Evolutionary conservation across 768 basidiomycete genomes (phyloP).

Genomic region (Calvatia gigantea): DNA sequence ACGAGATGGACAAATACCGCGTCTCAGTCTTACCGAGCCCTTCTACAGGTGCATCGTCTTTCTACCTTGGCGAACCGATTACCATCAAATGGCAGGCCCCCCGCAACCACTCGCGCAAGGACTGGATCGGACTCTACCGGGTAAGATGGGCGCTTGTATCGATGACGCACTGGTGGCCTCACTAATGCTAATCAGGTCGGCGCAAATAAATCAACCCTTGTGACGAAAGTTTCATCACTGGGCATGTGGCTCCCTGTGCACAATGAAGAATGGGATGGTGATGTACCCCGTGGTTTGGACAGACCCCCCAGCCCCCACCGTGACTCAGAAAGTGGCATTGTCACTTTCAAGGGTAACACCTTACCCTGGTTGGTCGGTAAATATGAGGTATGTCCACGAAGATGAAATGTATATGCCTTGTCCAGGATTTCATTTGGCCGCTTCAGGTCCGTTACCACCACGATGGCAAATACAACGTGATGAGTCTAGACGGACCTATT

Average conservation of each 20-base stretch:
- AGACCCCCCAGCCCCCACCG: slow-evolving; percentile 30
- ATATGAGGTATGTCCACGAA: slow-evolving; percentile 65
- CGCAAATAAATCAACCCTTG: slow-evolving; percentile 77
- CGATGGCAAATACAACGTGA: slow-evolving; percentile 96
- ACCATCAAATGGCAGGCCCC: slow-evolving; percentile 86
- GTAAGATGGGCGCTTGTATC: slow-evolving; percentile 32
- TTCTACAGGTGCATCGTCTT: slow-evolving; percentile 50
- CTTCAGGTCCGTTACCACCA: slow-evolving; percentile 85
- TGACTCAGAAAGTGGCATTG: slow-evolving; percentile 55
- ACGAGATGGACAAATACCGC: slow-evolving; percentile 79
- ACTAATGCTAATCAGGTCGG: slow-evolving; percentile 53
- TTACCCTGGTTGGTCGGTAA: slow-evolving; percentile 83
- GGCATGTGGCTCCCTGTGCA: slow-evolving; percentile 95
- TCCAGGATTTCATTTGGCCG: slow-evolving; percentile 1
- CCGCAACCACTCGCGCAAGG: slow-evolving; percentile 77
- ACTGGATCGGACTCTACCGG: slow-evolving; percentile 95
- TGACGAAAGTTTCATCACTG: slow-evolving; percentile 81
- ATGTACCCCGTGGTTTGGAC: slow-evolving; percentile 55
- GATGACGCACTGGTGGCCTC: slow-evolving; percentile 5
- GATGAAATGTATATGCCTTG: neutral
- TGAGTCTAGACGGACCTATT: slow-evolving; percentile 79
- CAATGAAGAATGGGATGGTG: slow-evolving; percentile 91
- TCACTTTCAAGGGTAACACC: slow-evolving; percentile 73
- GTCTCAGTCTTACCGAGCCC: slow-evolving; percentile 54
- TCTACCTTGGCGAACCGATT: slow-evolving; percentile 91